phyloP scores from a whole-genome alignment of 176 grass and related monocot species.

The Oryza meridionalis region DNA sequence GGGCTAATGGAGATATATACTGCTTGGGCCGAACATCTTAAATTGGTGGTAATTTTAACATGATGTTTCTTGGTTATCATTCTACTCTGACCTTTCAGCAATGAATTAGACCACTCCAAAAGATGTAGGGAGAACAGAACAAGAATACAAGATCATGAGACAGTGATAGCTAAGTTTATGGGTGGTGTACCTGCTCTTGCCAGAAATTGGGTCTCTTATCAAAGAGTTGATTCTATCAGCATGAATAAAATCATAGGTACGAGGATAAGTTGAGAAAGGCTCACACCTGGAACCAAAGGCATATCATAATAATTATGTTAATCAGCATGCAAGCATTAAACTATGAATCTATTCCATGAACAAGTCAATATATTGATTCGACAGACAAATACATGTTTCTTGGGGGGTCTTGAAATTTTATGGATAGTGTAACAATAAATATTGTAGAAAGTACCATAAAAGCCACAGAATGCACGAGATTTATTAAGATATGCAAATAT shows the following conservation, averaged over 20 bases:
- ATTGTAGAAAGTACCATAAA: constrained; percentile 18
- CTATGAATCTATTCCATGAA: constrained; percentile 1
- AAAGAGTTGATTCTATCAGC: constrained; percentile 75
- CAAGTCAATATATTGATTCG: neutral
- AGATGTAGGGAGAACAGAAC: neutral
- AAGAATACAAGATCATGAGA: neutral
- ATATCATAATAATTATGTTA: neutral
- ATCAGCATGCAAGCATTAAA: neutral
- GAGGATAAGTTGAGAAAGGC: constrained; percentile 91
- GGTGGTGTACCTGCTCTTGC: constrained; percentile 65
- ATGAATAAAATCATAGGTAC: constrained; percentile 96
- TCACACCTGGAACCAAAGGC: constrained; percentile 73
- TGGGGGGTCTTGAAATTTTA: neutral
- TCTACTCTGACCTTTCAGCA: neutral
- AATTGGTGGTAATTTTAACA: neutral
- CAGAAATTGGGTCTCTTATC: constrained; percentile 56
- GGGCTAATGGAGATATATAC: neutral
- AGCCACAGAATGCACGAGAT: neutral
- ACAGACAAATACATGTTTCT: neutral
- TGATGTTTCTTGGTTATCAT: neutral
- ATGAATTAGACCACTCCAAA: neutral
- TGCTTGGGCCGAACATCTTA: neutral
- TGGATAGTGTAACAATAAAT: neutral
- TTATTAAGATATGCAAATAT: constrained; percentile 8
- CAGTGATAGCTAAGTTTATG: constrained; percentile 1